A percentile compares a stretch with the other conserved stretches of the same genome.
Conservation (phyloP, 495 filamentous ascomycete genomes). For the Penicillium chermesinum region DNA sequence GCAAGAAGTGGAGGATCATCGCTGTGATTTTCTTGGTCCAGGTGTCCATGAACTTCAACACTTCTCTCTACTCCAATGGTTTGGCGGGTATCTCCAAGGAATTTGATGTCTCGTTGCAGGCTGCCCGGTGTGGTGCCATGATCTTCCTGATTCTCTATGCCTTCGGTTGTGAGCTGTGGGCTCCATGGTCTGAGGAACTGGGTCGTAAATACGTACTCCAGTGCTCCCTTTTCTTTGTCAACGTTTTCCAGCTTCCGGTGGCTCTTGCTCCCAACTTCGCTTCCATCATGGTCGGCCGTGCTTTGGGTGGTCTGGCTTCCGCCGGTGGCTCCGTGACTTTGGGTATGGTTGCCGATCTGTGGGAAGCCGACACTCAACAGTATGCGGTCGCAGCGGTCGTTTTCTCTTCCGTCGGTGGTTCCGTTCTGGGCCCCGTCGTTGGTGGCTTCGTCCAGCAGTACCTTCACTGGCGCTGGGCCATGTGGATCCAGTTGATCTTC, state of each 20-base stretch:
- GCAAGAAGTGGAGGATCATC: slow-evolving; percentile 59
- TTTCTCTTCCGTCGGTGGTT: slow-evolving; percentile 72
- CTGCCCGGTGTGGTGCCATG: slow-evolving; percentile 60
- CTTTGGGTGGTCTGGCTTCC: slow-evolving; percentile 64
- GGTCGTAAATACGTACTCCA: slow-evolving; percentile 70
- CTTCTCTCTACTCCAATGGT: slow-evolving; percentile 66
- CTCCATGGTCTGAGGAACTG: slow-evolving; percentile 74
- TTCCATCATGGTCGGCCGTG: slow-evolving; percentile 59
- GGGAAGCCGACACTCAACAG: slow-evolving; percentile 63
- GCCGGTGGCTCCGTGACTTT: slow-evolving; percentile 78
- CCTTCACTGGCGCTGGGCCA: slow-evolving; percentile 67
- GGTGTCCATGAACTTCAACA: slow-evolving; percentile 84
- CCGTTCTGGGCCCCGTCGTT: slow-evolving; percentile 70
- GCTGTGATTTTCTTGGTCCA: slow-evolving; percentile 61
- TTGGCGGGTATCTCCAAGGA: slow-evolving; percentile 54
- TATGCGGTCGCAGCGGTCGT: slow-evolving; percentile 68
- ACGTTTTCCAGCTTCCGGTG: slow-evolving; percentile 69
- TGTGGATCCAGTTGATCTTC: slow-evolving; percentile 78
- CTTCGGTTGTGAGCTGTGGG: slow-evolving; percentile 80
- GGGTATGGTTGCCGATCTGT: slow-evolving; percentile 79
- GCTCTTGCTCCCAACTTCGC: slow-evolving; percentile 65
- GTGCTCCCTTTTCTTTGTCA: slow-evolving; percentile 62
- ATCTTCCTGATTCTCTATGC: slow-evolving; percentile 71
- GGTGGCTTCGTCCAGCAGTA: slow-evolving; percentile 69
- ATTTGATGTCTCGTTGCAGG: slow-evolving; percentile 59